A percentile compares a stretch with the other conserved stretches of the same genome.
These are phyloP conservation scores for Epichloe elymi DNA, from an alignment of 2,329 filamentous ascomycete genomes.

Conservation along the genomic window DNA sequence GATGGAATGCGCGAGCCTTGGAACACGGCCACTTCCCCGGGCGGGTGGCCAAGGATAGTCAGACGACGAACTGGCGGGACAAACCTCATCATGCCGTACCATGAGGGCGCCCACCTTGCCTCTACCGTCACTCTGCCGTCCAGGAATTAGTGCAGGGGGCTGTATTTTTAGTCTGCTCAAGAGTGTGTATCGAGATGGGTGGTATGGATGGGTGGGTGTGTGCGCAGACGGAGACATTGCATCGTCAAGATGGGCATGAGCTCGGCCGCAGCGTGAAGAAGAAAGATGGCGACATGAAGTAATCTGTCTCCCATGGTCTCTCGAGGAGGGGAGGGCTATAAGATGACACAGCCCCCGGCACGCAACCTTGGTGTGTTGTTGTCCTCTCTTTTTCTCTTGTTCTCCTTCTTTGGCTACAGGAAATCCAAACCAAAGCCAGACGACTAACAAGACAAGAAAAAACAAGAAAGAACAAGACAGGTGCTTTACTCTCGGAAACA, in stretches of 20 bases:
- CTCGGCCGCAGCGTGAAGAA: neutral
- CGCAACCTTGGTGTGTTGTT: neutral
- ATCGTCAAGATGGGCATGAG: neutral
- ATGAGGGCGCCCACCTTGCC: neutral
- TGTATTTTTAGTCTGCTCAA: conserved; percentile 1
- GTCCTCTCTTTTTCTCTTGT: neutral
- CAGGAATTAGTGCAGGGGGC: neutral
- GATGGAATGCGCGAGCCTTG: neutral
- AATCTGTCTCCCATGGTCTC: neutral
- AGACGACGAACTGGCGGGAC: conserved; percentile 7
- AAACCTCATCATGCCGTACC: conserved; percentile 7
- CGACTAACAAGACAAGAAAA: neutral
- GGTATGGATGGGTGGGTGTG: neutral
- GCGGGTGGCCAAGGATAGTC: conserved; percentile 4
- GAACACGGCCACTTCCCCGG: neutral
- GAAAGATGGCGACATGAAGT: neutral
- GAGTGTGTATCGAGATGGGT: conserved; percentile 1
- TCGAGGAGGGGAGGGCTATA: neutral
- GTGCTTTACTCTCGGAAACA: too few relatives aligned
- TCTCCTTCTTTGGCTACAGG: neutral
- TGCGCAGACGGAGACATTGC: neutral
- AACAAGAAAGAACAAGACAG: too few relatives aligned
- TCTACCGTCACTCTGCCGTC: neutral
- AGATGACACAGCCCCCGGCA: neutral
- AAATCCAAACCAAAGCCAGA: neutral